Base-by-base conservation (phyloP, 2,329 filamentous ascomycete species). In the Tympanopsis confertula region DNA sequence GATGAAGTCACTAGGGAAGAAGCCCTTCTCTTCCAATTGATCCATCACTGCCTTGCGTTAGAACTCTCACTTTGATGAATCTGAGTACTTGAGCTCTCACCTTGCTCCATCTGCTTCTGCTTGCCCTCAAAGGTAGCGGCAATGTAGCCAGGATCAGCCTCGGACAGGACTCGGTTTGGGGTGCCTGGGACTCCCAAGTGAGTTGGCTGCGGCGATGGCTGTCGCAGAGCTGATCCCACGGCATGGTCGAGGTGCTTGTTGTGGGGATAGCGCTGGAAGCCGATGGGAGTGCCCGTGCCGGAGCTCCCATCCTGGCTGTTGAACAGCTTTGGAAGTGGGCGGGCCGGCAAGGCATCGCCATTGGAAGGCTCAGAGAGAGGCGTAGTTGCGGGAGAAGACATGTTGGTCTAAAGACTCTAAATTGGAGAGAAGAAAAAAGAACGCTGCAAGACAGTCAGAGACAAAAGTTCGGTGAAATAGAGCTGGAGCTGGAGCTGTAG, bases 81-180 rank as follows among this genome's bases (percentile, higher is more conserved):
- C n/a, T n/a, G n/a, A n/a, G n/a, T n/a, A n/a, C n/a, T n/a, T n/a
- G n/a, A n/a, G 32, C 35, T 45, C 74, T 58, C 58, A 84, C 79
- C 79, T 54, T 78, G 66, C 55, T 83, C 74, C 79, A 94, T 94
- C 69, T 98, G 91, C 56, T 86, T 78, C 46, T 78, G 71, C 66
- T 94, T 95, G 56, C 89, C 91, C 57, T 86, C 80, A 55, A 98
- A 98, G 44, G 87, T 86, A 35, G 89, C 87, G 18, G 91, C 88
- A 46, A 94, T 81, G 65, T 98, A 98, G 53, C 91, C 91, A 26
- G 93, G 82, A 20, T 88, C 91, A 48, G 86, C 82, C 47, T 91
- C 91, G 15, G 87, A 85, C 41, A 96, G 67, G 39, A 89, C 71
- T 39, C 82, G 75, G 56, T 86, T 78, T 41, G 74, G 73, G 59